phyloP scores from a whole-genome alignment of 2,329 filamentous ascomycete species.

The Zasmidium cellare region DNA sequence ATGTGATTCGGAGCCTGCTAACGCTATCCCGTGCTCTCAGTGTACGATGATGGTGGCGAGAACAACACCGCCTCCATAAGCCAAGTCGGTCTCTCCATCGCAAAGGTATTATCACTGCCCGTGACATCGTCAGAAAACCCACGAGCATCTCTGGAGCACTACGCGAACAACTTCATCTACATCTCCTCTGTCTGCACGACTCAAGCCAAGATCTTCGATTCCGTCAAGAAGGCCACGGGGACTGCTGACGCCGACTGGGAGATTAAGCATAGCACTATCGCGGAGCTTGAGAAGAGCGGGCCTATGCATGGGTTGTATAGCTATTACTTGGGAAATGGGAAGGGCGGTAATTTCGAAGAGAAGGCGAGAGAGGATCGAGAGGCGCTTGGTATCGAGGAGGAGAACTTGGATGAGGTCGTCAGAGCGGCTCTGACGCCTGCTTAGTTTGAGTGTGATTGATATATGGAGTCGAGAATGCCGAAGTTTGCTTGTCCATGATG shows the following conservation, averaged over 20 bases:
- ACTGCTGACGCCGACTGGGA: slow-evolving; percentile 40
- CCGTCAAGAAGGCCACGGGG: slow-evolving; percentile 35
- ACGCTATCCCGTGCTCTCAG: not conserved
- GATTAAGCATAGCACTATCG: slow-evolving; percentile 23
- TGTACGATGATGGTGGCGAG: slow-evolving; percentile 36
- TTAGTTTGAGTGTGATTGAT: not conserved
- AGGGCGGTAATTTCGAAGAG: slow-evolving; percentile 26
- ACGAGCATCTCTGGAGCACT: slow-evolving; percentile 38
- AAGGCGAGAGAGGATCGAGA: slow-evolving; percentile 38
- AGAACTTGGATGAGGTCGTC: slow-evolving; percentile 39
- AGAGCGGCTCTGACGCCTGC: slow-evolving; percentile 12
- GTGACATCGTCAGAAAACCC: slow-evolving; percentile 16
- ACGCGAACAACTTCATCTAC: slow-evolving; percentile 38
- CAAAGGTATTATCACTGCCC: slow-evolving; percentile 35
- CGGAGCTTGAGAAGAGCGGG: slow-evolving; percentile 51
- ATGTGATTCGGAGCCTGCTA: not conserved
- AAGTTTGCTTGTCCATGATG: not conserved
- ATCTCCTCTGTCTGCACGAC: slow-evolving; percentile 38
- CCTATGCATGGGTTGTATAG: slow-evolving; percentile 19
- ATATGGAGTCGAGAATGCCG: not conserved
- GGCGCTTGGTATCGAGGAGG: slow-evolving; percentile 40
- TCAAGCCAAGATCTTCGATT: slow-evolving; percentile 40
- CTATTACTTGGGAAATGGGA: slow-evolving; percentile 22
- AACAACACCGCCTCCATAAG: slow-evolving; percentile 37
- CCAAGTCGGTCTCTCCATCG: slow-evolving; percentile 36